Base-by-base conservation (phyloP, 1,284 basidiomycete genomes). In the Singerocomus inundabilis region DNA sequence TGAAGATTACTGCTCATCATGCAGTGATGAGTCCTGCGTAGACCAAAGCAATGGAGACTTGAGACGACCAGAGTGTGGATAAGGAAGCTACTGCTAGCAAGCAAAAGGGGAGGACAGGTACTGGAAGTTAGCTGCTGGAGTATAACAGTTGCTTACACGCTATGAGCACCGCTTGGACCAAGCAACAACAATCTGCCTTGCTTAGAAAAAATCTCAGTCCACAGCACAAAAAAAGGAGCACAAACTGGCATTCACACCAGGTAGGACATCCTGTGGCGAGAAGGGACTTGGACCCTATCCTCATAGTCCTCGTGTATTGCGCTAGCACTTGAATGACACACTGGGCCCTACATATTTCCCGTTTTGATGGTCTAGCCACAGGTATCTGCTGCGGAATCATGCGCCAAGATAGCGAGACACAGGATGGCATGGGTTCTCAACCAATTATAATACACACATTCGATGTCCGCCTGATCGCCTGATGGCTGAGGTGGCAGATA, bases 371-470 rank as follows among this genome's bases (percentile, higher is more conserved):
- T n/a, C n/a, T n/a, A n/a, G 16, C 21, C 32, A 29, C 16, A 18
- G 2, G 24, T 21, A 25, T 21, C 30, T 33, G 42, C 18, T 33
- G 25, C 10, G 13, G n/a, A 33, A n/a, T 21, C 16, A 34, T 13
- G 21, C 6, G 12, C 16, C 13, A 16, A 16, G 31, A 38, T 42
- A 21, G 42, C 28, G 31, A 34, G n/a, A 47, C 11, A 48, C 46
- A 31, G 45, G 38, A 45, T 31, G 45, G 32, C 31, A 39, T 2
- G 29, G 8, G 15, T 37, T 15, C 28, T 42, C 9, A 25, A 24
- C 54, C 54, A 56, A 55, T 56, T 30, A 39, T 1, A 2, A 3
- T 6, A 35, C 13, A 30, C 43, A 48, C 30, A 34, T 44, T 53
- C 18, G 18, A 25, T 2, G 1, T 13, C 30, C 32, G 9, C 18